Evolutionary conservation across 2,329 filamentous ascomycete genomes (phyloP), one percentile per base, ranked within the genome.

Genomic region (Pseudogymnoascus sp.): DNA sequence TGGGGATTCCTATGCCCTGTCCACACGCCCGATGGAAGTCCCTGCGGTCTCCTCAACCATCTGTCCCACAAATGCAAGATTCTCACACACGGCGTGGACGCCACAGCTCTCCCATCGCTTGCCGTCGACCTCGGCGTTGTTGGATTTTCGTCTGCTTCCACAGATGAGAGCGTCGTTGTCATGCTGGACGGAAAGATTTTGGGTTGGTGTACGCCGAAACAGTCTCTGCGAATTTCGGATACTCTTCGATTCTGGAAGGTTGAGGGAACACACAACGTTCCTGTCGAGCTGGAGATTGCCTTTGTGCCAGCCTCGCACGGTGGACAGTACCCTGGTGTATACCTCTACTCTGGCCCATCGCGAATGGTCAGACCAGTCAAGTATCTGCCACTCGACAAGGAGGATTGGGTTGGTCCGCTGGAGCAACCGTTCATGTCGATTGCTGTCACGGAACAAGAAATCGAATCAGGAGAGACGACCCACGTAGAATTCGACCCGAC

Each of bases 341-440:
- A 95, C 81, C 90, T 99, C 84, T 90, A 92, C 68, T 95, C 93
- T 1, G 85, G 90, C 61, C 82, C 91, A 3, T 86, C 95, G 11
- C 83, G 90, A 72, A 96, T 99, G 91, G 85, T 93, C 64, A 84
- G 95, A 65, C 93, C 93, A 1, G 91, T 96, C 70, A 96, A 93
- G 75, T 96, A 98, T 73, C 82, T 99, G 28, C 89, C 93, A 3
- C 81, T 96, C 3, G 89, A 91, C 65, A 91, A 90, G 74, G 82
- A 90, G 69, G 95, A 99, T 76, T 92, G 86, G 66, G 89, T 99
- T 35, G 95, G 95, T 8, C 90, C 95, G 0, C 90, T 96, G 68
- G 95, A 99, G 77, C 95, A 99, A 78, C 93, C 93, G 0, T 98
- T 95, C 79, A 97, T 99, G 93, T 92, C 92, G 59, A 96, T 99